These are phyloP conservation scores for Leccinum truebloodii DNA, from an alignment of 768 basidiomycete species.

Conservation along the genomic window DNA sequence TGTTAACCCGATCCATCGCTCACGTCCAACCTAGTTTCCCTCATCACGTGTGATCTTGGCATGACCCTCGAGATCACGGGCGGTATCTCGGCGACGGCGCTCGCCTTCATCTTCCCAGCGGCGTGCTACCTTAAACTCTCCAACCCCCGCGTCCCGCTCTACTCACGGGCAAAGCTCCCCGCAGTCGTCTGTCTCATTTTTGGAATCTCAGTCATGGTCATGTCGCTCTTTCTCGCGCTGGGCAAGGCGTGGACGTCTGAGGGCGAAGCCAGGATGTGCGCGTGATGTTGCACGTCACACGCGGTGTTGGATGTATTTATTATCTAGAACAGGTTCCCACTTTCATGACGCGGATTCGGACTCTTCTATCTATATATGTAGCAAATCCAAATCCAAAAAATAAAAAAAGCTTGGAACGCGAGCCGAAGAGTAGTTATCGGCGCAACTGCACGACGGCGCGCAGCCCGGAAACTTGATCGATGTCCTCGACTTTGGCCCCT, in stretches of 20 bases:
- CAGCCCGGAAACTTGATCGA: constrained; percentile 60
- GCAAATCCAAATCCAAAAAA: not conserved
- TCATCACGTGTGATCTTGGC: constrained; percentile 96
- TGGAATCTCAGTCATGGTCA: constrained; percentile 72
- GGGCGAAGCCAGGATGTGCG: constrained; percentile 72
- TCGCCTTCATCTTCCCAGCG: constrained; percentile 92
- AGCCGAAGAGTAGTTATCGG: constrained; percentile 11
- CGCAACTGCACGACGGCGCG: constrained; percentile 36
- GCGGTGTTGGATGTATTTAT: constrained; percentile 38
- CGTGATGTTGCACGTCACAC: constrained; percentile 41
- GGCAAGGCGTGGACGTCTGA: constrained; percentile 75
- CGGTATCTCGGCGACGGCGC: constrained; percentile 89
- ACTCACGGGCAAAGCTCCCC: constrained; percentile 71
- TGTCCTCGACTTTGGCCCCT: constrained; percentile 63
- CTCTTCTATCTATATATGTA: constrained; percentile 9
- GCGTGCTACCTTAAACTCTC: constrained; percentile 81
- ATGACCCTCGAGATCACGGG: constrained; percentile 98
- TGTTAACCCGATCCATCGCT: not conserved
- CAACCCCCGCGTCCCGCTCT: constrained; percentile 58
- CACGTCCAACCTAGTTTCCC: constrained; percentile 59
- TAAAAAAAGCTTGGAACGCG: not conserved
- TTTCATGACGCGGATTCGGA: constrained; percentile 6
- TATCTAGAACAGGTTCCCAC: constrained; percentile 8
- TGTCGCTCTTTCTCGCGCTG: constrained; percentile 77
- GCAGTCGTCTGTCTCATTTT: constrained; percentile 73